Percentiles rank a stretch among this genome's conserved stretches.
Conservation (phyloP, 2,329 filamentous ascomycete species). For the Pestalotiopsis sp. region DNA sequence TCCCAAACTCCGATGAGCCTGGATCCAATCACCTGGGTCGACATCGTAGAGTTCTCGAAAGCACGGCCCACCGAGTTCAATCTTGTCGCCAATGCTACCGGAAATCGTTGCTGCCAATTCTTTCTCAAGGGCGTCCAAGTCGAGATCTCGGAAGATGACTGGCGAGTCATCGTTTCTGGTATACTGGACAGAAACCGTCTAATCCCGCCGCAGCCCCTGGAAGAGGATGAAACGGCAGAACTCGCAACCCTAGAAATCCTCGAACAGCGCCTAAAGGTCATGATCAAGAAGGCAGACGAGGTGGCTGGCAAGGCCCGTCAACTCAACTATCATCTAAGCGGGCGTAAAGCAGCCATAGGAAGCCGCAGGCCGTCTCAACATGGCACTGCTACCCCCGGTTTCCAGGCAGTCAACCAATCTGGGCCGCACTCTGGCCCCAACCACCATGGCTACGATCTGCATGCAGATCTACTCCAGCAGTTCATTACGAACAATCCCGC, state of each 20-base stretch:
- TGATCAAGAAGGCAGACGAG: constrained; percentile 82
- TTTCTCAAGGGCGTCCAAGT: constrained; percentile 79
- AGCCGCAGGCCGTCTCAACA: constrained; percentile 55
- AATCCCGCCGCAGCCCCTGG: constrained; percentile 78
- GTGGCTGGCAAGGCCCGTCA: constrained; percentile 66
- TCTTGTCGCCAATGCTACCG: constrained; percentile 69
- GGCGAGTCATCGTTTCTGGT: constrained; percentile 79
- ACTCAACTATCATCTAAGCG: constrained; percentile 79
- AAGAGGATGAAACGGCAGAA: constrained; percentile 86
- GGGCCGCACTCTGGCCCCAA: constrained; percentile 27
- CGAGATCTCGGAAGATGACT: constrained; percentile 88
- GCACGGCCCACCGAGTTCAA: constrained; percentile 79
- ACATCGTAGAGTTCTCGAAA: constrained; percentile 83
- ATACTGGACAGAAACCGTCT: constrained; percentile 73
- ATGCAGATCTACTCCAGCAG: constrained; percentile 58
- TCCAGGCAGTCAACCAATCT: constrained; percentile 36
- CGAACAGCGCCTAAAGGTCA: constrained; percentile 74
- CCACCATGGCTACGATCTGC: constrained; percentile 47
- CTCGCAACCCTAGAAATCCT: constrained; percentile 82
- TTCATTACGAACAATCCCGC: constrained; percentile 39
- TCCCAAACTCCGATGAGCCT: constrained; percentile 61
- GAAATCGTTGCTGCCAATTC: constrained; percentile 77
- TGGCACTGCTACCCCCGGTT: constrained; percentile 34
- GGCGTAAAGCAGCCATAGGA: constrained; percentile 73
- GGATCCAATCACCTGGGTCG: constrained; percentile 72